Evolutionary conservation across 176 grass and related monocot species (phyloP).

Genomic region (Canna indica): DNA sequence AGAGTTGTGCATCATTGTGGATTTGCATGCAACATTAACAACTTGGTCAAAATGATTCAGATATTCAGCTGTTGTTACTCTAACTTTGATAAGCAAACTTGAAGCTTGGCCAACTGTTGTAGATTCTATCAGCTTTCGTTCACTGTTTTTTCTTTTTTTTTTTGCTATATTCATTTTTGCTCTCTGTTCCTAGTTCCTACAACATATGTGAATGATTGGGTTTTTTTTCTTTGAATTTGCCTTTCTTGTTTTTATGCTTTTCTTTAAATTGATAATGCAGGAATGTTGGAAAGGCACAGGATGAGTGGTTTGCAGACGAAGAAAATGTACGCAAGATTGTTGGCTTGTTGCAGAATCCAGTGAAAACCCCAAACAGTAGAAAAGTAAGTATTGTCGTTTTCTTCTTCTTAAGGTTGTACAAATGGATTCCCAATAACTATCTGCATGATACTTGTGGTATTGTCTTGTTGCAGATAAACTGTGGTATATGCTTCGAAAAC

Average conservation of each 20-base stretch:
- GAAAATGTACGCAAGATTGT: conserved; percentile 2
- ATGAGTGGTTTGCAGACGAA: conserved; percentile 27
- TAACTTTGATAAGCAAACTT: too few species aligned
- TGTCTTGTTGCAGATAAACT: background rate
- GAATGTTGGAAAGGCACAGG: conserved; percentile 7
- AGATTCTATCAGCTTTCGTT: too few species aligned
- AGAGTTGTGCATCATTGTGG: too few species aligned
- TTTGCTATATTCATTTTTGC: too few species aligned
- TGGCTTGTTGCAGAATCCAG: conserved; percentile 1
- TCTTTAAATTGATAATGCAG: background rate
- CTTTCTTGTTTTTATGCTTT: background rate
- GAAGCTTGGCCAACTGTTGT: too few species aligned
- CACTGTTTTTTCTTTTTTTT: too few species aligned
- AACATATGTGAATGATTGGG: background rate
- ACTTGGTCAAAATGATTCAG: too few species aligned
- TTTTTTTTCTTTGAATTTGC: background rate
- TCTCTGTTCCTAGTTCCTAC: too few species aligned
- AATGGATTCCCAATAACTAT: background rate
- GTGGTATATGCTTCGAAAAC: conserved; percentile 3
- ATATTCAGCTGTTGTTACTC: too few species aligned
- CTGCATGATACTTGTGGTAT: background rate
- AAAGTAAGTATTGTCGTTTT: background rate
- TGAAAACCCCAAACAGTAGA: background rate
- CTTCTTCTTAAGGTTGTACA: background rate
- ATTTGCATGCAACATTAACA: background rate